A percentile compares a stretch with the other conserved stretches of the same genome.
Evolutionary conservation across 2,329 filamentous ascomycete species (phyloP).

Genomic region (Aspergillus chevalieri): DNA sequence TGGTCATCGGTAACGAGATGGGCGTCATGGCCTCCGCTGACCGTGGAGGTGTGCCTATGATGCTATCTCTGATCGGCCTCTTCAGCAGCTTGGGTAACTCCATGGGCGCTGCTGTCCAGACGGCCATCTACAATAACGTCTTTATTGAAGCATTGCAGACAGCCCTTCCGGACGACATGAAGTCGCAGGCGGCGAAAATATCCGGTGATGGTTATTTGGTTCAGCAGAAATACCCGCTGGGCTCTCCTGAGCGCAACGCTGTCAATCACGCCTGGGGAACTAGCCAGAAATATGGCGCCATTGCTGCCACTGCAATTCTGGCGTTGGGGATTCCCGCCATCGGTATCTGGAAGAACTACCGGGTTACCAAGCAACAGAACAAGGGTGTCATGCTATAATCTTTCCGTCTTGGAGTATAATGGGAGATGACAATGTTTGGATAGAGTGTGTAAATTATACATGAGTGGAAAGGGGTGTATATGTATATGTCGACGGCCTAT

Average conservation of each 20-base stretch:
- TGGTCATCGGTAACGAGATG: slow-evolving; percentile 52
- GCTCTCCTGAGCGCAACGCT: slow-evolving; percentile 24
- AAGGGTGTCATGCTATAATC: slow-evolving; percentile 1
- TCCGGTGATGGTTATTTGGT: slow-evolving; percentile 20
- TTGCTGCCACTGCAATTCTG: slow-evolving; percentile 31
- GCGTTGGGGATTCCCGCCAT: slow-evolving; percentile 29
- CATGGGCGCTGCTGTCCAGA: slow-evolving; percentile 26
- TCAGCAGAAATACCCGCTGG: slow-evolving; percentile 26
- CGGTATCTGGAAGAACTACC: slow-evolving; percentile 35
- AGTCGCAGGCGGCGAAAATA: slow-evolving; percentile 15
- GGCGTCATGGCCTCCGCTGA: slow-evolving; percentile 52
- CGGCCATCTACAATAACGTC: slow-evolving; percentile 53
- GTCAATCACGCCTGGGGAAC: slow-evolving; percentile 35
- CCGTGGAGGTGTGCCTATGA: slow-evolving; percentile 50
- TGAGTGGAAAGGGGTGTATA: background rate
- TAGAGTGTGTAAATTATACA: background rate
- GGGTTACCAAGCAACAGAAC: slow-evolving; percentile 31
- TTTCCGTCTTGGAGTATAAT: background rate
- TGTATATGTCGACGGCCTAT: background rate
- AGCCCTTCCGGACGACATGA: slow-evolving; percentile 38
- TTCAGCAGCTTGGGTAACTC: slow-evolving; percentile 30
- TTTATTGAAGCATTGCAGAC: slow-evolving; percentile 44
- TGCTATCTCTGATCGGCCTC: slow-evolving; percentile 32
- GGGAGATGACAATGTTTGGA: background rate
- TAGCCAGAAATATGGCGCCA: slow-evolving; percentile 30